A percentile compares a stretch with the other conserved stretches of the same genome.
Evolutionary conservation across 495 filamentous ascomycete genomes (phyloP).

Genomic region (Emericellopsis terricola): DNA sequence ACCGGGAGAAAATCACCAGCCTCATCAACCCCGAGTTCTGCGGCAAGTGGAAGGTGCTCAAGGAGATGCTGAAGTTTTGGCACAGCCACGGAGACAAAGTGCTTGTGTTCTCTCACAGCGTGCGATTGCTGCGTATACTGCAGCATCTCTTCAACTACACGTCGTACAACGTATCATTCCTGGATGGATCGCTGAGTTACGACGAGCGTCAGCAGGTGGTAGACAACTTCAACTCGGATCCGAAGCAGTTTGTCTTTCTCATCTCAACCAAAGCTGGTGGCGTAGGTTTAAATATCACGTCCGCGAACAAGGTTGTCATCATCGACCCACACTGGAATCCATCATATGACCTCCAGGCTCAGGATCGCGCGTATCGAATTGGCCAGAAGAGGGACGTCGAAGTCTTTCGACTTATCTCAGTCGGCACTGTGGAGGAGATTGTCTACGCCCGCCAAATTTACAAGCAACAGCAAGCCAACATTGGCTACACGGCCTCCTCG

Average conservation of each 20-base stretch:
- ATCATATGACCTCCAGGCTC: slow-evolving; percentile 80
- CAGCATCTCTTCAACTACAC: slow-evolving; percentile 75
- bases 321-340: slow-evolving; percentile 98
- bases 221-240: slow-evolving; percentile 83
- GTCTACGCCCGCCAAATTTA: slow-evolving; percentile 96
- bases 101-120: slow-evolving; percentile 77
- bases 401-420: slow-evolving; percentile 84
- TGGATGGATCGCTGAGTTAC: slow-evolving; percentile 78
- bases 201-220: slow-evolving; percentile 68
- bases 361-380: slow-evolving; percentile 93
- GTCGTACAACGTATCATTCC: slow-evolving; percentile 78
- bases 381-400: slow-evolving; percentile 88
- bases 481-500: slow-evolving; percentile 81
- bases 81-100: slow-evolving; percentile 82
- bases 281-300: slow-evolving; percentile 81
- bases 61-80: slow-evolving; percentile 80
- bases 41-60: slow-evolving; percentile 90
- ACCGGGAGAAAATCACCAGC: slow-evolving; percentile 61
- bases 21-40: slow-evolving; percentile 86
- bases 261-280: slow-evolving; percentile 90
- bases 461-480: slow-evolving; percentile 97
- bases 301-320: slow-evolving; percentile 94
- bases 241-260: slow-evolving; percentile 80
- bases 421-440: slow-evolving; percentile 92
- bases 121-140: slow-evolving; percentile 71